Base-by-base conservation (phyloP, 2,329 filamentous ascomycete genomes). In the Talaromyces sp. region DNA sequence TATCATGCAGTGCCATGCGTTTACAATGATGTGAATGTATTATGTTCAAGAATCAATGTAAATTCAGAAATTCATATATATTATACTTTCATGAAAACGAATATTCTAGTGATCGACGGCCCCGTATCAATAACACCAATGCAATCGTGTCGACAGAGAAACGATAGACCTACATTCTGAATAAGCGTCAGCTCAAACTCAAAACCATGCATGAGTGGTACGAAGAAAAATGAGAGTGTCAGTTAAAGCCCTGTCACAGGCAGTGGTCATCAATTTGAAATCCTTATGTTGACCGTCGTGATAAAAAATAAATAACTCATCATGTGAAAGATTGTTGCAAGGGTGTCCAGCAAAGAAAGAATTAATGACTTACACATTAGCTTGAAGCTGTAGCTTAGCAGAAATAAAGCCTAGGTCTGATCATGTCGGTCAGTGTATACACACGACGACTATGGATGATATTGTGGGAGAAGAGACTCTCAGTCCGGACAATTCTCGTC, bases 271-370 rank as follows among this genome's bases (percentile, higher is more conserved):
- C 90, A 92, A 90, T 81, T 85, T 81, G 79, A 82, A 86, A 41
- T 45, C 52, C 82, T 87, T 92, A 91, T 89, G 90, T 89, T 90
- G 90, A 92, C 90, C 90, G 90, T 92, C 90, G 90, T 92, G 90
- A 91, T 88, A 86, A 86, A 84, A 75, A 73, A 41, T 70, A 74
- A 79, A 72, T 78, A 83, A 84, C 86, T 90, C 88, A 90, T 90
- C 88, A 89, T 89, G 69, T 80, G 77, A 84, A 50, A 27, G 13
- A 24, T 56, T n/a, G 39, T 41, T 31, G n/a, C 7, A 22, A 19
- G 14, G 22, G 14, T 31, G 3, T 7, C 37, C 24, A n/a, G 22
- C 16, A 56, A 58, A 31, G 39, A 24, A 11, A 11, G 37, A 1
- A 6, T 27, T 16, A 37, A 35, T 14, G n/a, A 59, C 56, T 59